Evolutionary conservation across 2,329 filamentous ascomycete species (phyloP).

Genomic region (Colletotrichum lindemuthianum): DNA sequence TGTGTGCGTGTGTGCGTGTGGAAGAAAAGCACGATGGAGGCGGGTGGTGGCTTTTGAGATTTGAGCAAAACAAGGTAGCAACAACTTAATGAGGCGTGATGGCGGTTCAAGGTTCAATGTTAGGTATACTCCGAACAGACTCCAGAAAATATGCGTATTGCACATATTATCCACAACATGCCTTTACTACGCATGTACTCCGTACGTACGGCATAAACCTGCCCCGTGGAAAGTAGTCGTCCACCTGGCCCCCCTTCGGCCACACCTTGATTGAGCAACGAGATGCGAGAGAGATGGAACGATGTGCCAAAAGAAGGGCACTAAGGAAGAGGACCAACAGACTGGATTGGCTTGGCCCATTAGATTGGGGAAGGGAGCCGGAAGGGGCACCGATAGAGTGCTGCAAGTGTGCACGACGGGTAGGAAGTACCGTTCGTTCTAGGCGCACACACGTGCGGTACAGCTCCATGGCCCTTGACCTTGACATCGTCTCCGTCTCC

Average conservation of each 20-base stretch:
- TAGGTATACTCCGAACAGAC: conserved; percentile 3
- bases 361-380: conserved; percentile 37
- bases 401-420: conserved; percentile 35
- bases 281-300: conserved; percentile 37
- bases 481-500: conserved; percentile 12
- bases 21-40: conserved; percentile 22
- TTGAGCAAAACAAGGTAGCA: conserved; percentile 12
- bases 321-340: conserved; percentile 37
- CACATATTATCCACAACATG: background rate
- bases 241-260: conserved; percentile 24
- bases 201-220: conserved; percentile 5
- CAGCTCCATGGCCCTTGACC: conserved; percentile 26
- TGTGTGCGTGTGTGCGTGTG: too few species aligned
- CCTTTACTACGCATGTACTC: conserved; percentile 7
- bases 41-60: conserved; percentile 36
- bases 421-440: conserved; percentile 38
- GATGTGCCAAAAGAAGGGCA: conserved; percentile 36
- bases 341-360: conserved; percentile 38
- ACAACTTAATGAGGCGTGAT: conserved; percentile 28
- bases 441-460: conserved; percentile 37
- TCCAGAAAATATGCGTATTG: background rate
- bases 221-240: conserved; percentile 12
- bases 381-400: conserved; percentile 38
- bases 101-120: conserved; percentile 22
- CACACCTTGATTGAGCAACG: conserved; percentile 35